A percentile compares a stretch with the other conserved stretches of the same genome.
phyloP scores from a whole-genome alignment of 371 early-diverging fungal species.

The Batkoa obscura region DNA sequence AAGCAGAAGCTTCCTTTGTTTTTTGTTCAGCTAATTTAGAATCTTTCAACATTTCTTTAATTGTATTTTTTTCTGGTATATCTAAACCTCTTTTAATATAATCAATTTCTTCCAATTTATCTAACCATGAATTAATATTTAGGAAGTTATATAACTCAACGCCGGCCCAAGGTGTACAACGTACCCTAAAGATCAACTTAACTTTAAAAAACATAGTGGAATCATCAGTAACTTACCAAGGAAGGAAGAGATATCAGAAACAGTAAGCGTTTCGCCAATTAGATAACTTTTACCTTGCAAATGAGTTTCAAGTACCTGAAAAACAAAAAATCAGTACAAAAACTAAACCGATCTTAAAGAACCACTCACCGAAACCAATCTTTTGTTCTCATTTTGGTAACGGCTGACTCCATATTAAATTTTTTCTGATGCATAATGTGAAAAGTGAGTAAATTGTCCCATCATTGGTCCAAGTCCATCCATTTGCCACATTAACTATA shows the following conservation, averaged over 20 bases:
- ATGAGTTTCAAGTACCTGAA: conserved; percentile 7
- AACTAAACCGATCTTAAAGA: not conserved
- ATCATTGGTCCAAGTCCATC: conserved; percentile 15
- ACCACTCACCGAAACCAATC: conserved; percentile 14
- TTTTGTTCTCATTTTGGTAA: conserved; percentile 20
- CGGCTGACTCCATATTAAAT: conserved; percentile 24
- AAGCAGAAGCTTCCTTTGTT: not conserved
- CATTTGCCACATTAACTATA: conserved; percentile 24
- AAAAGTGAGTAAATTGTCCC: conserved; percentile 22
- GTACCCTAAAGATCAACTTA: not conserved
- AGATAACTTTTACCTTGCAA: conserved; percentile 14
- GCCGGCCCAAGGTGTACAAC: not conserved
- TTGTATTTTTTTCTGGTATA: conserved; percentile 6
- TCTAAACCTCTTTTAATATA: conserved; percentile 7
- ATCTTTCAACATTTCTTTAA: not conserved
- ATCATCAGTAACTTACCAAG: not conserved
- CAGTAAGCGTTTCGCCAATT: conserved; percentile 11
- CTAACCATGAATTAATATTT: conserved; percentile 7
- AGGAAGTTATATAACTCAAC: conserved; percentile 3
- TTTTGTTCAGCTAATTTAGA: not conserved
- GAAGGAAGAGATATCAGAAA: not conserved
- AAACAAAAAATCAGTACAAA: not conserved
- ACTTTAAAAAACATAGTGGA: not conserved
- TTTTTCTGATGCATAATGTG: conserved; percentile 20
- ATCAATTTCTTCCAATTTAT: conserved; percentile 1